Evolutionary conservation across 2,329 filamentous ascomycete genomes (phyloP).

Genomic region (Aurifilum marmelostoma): DNA sequence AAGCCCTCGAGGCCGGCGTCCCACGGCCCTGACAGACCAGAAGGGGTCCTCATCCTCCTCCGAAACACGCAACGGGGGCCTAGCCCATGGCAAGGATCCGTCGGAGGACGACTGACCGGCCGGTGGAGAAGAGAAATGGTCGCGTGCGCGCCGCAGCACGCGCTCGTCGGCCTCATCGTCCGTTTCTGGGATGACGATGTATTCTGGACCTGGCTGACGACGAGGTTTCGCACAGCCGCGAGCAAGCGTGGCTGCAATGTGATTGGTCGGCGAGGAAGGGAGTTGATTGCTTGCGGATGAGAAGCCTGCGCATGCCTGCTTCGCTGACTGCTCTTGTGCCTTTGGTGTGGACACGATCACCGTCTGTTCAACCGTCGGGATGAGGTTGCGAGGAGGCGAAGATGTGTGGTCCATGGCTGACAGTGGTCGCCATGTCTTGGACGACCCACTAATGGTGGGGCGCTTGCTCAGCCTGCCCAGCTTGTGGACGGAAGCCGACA

Average conservation of each 20-base stretch:
- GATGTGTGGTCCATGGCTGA: not conserved
- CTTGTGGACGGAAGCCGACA: slow-evolving; percentile 20
- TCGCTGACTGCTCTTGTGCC: not conserved
- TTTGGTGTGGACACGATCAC: slow-evolving; percentile 12
- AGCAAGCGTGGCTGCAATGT: slow-evolving; percentile 21
- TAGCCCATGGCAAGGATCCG: slow-evolving; percentile 21
- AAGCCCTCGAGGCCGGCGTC: not conserved
- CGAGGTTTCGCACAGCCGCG: not conserved
- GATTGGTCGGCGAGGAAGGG: slow-evolving; percentile 21
- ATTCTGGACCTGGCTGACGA: slow-evolving; percentile 6
- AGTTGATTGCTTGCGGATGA: slow-evolving; percentile 12
- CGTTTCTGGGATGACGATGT: slow-evolving; percentile 10
- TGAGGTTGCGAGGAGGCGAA: not conserved
- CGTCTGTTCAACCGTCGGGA: not conserved
- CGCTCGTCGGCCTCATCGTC: slow-evolving; percentile 15
- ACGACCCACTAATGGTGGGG: not conserved
- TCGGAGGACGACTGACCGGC: not conserved
- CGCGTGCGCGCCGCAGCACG: slow-evolving; percentile 10
- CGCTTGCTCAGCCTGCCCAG: slow-evolving; percentile 16
- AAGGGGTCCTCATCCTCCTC: not conserved
- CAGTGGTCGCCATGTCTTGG: not conserved
- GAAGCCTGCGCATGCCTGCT: not conserved
- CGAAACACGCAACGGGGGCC: slow-evolving; percentile 19
- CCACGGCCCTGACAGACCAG: not conserved
- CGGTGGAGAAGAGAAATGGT: not conserved